Evolutionary conservation across 495 filamentous ascomycete genomes (phyloP).

Genomic region (Lophiotrema nucula): DNA sequence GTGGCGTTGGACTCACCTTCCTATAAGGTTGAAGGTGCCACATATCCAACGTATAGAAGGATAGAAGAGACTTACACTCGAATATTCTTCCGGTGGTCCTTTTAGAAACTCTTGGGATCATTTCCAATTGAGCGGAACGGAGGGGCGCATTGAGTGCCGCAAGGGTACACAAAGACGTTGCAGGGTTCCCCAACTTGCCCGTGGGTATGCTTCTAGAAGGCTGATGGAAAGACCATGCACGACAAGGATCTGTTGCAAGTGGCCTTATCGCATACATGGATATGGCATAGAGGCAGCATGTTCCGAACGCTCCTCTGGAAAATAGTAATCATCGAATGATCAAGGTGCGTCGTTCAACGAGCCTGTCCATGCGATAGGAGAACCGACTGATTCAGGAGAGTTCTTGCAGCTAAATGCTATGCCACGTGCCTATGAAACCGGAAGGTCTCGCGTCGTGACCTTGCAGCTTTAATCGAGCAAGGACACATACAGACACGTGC

Average conservation of each 20-base stretch:
- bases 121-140: background rate
- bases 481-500: too few species aligned
- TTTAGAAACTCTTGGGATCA: background rate
- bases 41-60: background rate
- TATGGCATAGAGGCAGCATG: background rate
- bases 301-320: too few species aligned
- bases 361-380: too few species aligned
- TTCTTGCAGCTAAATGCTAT: too few species aligned
- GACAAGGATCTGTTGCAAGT: background rate
- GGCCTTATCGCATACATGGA: background rate
- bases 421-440: too few species aligned
- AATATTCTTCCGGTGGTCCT: conserved; percentile 7
- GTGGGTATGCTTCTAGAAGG: conserved; percentile 7
- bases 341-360: too few species aligned
- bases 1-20: background rate
- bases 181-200: background rate
- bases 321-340: too few species aligned
- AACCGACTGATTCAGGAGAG: too few species aligned
- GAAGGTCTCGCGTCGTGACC: too few species aligned
- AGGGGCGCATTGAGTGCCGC: background rate
- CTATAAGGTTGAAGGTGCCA: conserved; percentile 1
- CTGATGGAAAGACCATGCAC: background rate
- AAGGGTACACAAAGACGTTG: background rate
- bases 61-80: background rate
- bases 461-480: too few species aligned